Conservation (phyloP, 768 basidiomycete species). For the Suillus hirtellus region DNA sequence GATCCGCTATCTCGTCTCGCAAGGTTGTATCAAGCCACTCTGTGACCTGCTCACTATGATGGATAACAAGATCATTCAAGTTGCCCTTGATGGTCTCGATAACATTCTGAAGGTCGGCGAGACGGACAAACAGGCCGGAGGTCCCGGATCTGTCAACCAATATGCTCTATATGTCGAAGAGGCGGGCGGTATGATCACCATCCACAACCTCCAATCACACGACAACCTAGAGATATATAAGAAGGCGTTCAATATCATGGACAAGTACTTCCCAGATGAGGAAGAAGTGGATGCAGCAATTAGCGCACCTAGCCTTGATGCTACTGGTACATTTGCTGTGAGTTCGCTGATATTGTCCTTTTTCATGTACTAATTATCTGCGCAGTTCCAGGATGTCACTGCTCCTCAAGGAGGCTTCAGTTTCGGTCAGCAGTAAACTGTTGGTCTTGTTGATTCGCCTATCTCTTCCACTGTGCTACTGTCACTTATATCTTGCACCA, state of each 20-base stretch:
- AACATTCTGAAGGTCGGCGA: constrained; percentile 98
- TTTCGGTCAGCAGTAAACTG: constrained; percentile 67
- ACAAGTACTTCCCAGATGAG: constrained; percentile 98
- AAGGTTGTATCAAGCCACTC: constrained; percentile 98
- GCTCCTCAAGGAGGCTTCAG: constrained; percentile 96
- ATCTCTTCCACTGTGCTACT: constrained; percentile 13
- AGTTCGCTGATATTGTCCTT: constrained; percentile 27
- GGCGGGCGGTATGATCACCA: constrained; percentile 97
- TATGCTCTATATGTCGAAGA: constrained; percentile 97
- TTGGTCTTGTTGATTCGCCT: constrained; percentile 4
- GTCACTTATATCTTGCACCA: constrained; percentile 4
- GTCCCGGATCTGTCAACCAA: constrained; percentile 83
- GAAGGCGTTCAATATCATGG: constrained; percentile 98
- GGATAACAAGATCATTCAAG: constrained; percentile 99
- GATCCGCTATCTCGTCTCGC: constrained; percentile 95
- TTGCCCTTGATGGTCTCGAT: constrained; percentile 96
- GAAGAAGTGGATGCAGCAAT: constrained; percentile 89
- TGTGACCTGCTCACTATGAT: constrained; percentile 96
- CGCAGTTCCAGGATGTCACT: constrained; percentile 81
- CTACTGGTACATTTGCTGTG: constrained; percentile 74
- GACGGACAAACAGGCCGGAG: constrained; percentile 82
- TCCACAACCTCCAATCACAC: constrained; percentile 98
- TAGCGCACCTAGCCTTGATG: constrained; percentile 71
- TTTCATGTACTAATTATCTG: constrained; percentile 13
- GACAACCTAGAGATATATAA: constrained; percentile 99